Evolutionary conservation across 306 rosid genomes (phyloP), one percentile per base, ranked within the genome.

Genomic region (Casuarina glauca): DNA sequence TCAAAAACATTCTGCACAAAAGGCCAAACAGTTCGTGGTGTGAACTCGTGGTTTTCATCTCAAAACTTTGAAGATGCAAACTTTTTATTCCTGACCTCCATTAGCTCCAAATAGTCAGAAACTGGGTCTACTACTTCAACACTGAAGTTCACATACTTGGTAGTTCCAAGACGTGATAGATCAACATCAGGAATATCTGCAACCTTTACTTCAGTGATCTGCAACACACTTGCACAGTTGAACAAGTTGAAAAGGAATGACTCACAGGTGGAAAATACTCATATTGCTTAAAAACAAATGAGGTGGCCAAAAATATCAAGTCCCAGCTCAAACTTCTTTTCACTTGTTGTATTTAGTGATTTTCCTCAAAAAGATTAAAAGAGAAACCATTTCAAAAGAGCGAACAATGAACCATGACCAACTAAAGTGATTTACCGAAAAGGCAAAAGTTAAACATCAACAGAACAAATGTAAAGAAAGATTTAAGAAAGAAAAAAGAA

Each of bases 111-210:
- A 86, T 96, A 96, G 78, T 96, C 98, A 76, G 96, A 86, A 79
- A 96, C 99, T 4, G 96, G 93, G 77, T 93, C 93, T 72, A 96
- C 76, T 68, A 96, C 99, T 89, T 96, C 99, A 75, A 93, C 98
- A 62, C 76, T 84, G 86, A 91, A 96, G 82, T 88, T 89, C 79
- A 94, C 97, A 49, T 52, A 85, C 78, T 88, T 86, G 11, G 94
- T 85, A 78, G 90, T 92, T 72, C 96, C 98, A 78, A 84, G 74
- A 53, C 72, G 74, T 51, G 99, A 91, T 80, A 96, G 84, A 86
- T 96, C 96, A 76, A 96, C 90, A 80, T 96, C 97, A 54, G 96
- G 90, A 86, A 93, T 90, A 52, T 93, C 97, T 46, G 99, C 96
- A 9, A 86, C 73, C 86, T 86, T 96, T 84, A 96, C 88, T 82